Base-by-base conservation (phyloP, 1,139 yeast genomes). In the Debaryomyces nepalensis region DNA sequence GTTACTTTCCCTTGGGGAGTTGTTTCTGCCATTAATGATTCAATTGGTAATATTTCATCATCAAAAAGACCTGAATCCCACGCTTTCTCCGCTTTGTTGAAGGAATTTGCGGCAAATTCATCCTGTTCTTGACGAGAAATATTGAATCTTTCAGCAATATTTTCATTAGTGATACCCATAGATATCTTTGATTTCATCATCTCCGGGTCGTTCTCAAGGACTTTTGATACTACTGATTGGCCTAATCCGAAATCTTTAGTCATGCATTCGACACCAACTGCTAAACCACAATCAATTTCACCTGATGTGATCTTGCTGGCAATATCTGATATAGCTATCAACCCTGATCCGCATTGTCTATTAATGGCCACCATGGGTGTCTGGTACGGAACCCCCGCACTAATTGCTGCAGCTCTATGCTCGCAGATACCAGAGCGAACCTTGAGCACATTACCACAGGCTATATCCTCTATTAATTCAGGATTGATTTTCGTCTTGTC, bases 241-340 rank as follows among this genome's bases (percentile, higher is more conserved):
- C 77, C 77, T 24, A 93, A 85, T 12, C 95, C 95, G 62, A 86
- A 90, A 70, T 84, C 83, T 49, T 75, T 70, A 16, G 95, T 77
- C 98, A 91, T 91, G 58, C 96, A 84, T 70, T 91, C 98, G 41
- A 82, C 95, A 61, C 98, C 98, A 40, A 83, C 84, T 33, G 95
- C 98, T 45, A 91, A 73, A 50, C 98, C 98, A 59, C 93, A 77
- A 52, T 84, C 89, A 55, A 91, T 89, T 73, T 90, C 96, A 34
- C 97, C 97, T 46, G 79, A 70, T 54, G 75, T 73, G 63, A 91
- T 91, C 73, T 88, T 87, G 71, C 86, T 87, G 55, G 97, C 96
- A 58, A 91, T 80, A 61, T 87, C 95, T 54, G 87, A 84, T 33
- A 90, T 81, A 18, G 96, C 95, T 78, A 90, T 86, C 55, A 91